These are phyloP conservation scores for Penicillium sp. DNA, from an alignment of 2,329 filamentous ascomycete species.

Conservation along the genomic window DNA sequence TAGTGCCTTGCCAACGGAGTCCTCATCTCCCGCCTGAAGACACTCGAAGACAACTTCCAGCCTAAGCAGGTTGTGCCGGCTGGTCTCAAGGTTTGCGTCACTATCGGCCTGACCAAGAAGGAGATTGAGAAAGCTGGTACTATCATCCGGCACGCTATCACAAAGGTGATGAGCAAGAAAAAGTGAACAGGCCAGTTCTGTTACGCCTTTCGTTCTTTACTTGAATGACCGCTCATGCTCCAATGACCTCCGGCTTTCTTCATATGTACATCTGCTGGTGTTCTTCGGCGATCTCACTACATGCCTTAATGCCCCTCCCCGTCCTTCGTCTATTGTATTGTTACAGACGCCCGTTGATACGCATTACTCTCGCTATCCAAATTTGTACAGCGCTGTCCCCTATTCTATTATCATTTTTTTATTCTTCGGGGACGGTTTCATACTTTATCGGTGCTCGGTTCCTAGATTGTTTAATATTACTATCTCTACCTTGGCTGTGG, in stretches of 20 bases:
- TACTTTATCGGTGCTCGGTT: slow-evolving; percentile 25
- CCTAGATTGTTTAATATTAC: slow-evolving; percentile 37
- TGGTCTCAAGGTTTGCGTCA: slow-evolving; percentile 89
- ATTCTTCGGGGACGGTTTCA: slow-evolving; percentile 22
- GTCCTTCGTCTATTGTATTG: slow-evolving; percentile 29
- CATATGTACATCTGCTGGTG: slow-evolving; percentile 8
- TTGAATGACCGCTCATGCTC: slow-evolving; percentile 34
- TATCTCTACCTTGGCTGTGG: slow-evolving; percentile 23
- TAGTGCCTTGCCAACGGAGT: slow-evolving; percentile 86
- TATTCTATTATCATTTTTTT: slow-evolving; percentile 8
- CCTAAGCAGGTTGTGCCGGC: slow-evolving; percentile 75
- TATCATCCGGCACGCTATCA: slow-evolving; percentile 87
- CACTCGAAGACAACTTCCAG: slow-evolving; percentile 69
- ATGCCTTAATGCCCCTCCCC: slow-evolving; percentile 28
- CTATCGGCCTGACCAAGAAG: slow-evolving; percentile 85
- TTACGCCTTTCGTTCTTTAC: slow-evolving; percentile 15
- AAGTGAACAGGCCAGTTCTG: slow-evolving; percentile 44
- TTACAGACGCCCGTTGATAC: slow-evolving; percentile 32
- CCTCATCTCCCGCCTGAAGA: slow-evolving; percentile 85
- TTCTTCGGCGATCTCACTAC: slow-evolving; percentile 22
- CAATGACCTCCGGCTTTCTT: slow-evolving; percentile 26
- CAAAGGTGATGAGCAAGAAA: slow-evolving; percentile 77
- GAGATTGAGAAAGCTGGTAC: slow-evolving; percentile 94
- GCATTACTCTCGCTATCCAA: slow-evolving; percentile 28
- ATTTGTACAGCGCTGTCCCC: slow-evolving; percentile 30